Evolutionary conservation across 345 rosid genomes (phyloP).

Genomic region (Eucalyptus polybractea): DNA sequence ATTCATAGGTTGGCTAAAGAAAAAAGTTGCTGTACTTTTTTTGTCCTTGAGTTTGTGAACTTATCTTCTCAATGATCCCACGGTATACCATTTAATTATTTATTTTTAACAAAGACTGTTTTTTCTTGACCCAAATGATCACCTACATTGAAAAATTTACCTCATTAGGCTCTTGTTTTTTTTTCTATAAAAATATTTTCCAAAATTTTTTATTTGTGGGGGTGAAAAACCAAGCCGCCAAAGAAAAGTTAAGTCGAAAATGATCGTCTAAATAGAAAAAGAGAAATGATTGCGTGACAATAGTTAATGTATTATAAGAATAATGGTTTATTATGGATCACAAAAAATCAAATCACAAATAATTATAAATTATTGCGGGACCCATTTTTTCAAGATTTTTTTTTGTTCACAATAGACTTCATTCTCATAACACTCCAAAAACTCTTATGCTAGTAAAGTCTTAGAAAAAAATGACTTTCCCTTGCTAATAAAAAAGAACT

Average conservation of each 20-base stretch:
- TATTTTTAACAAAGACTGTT: not conserved
- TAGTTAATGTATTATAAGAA: accelerated
- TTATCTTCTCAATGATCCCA: not conserved
- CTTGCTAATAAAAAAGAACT: no score
- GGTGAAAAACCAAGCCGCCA: not conserved
- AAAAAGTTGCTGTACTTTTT: not conserved
- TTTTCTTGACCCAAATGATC: not conserved
- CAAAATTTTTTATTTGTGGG: not conserved
- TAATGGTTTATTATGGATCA: accelerated
- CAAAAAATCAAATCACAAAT: no score
- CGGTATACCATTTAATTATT: not conserved
- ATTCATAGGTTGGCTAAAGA: not conserved
- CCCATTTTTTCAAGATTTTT: no score
- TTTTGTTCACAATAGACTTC: accelerated
- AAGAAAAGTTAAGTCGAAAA: not conserved
- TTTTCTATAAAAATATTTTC: no score
- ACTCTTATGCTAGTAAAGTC: no score
- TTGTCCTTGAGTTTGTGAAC: not conserved
- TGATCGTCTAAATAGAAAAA: not conserved
- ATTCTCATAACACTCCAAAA: no score
- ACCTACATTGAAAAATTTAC: not conserved
- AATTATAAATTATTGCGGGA: accelerated
- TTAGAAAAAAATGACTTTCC: accelerated
- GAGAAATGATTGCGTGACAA: accelerated
- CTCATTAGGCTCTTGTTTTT: not conserved